phyloP scores from a whole-genome alignment of 352 stramenopile genomes.

The Phytopythium delawarense region DNA sequence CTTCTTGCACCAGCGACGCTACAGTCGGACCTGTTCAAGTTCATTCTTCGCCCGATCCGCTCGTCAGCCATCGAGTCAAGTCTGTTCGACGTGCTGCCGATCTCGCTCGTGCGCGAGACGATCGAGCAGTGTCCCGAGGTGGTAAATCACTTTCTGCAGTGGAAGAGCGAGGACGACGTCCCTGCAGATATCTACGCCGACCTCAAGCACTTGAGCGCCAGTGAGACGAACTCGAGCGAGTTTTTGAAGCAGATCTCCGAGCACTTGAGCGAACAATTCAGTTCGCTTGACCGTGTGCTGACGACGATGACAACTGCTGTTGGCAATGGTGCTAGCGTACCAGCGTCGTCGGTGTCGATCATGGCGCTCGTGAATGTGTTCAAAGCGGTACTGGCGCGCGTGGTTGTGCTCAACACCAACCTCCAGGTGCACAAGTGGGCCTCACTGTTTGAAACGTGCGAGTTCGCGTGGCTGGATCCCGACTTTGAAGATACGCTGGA shows the following conservation, averaged over 20 bases:
- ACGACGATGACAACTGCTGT: slow-evolving; percentile 15
- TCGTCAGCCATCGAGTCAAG: slow-evolving; percentile 80
- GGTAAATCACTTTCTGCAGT: slow-evolving; percentile 74
- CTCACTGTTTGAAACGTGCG: slow-evolving; percentile 58
- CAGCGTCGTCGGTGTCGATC: slow-evolving; percentile 12
- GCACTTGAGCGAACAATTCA: slow-evolving; percentile 20
- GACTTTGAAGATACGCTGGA: slow-evolving; percentile 38
- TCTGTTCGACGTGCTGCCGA: slow-evolving; percentile 65
- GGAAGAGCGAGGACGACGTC: slow-evolving; percentile 65
- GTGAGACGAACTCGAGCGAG: slow-evolving; percentile 14
- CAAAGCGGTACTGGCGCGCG: slow-evolving; percentile 37
- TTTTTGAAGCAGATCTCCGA: slow-evolving; percentile 28
- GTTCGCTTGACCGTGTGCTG: slow-evolving; percentile 21
- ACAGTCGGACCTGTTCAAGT: slow-evolving; percentile 71
- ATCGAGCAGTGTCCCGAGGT: slow-evolving; percentile 75
- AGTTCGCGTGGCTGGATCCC: slow-evolving; percentile 59
- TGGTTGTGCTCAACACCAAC: slow-evolving; percentile 57
- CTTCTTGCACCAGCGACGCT: slow-evolving; percentile 43
- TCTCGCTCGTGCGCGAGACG: slow-evolving; percentile 70
- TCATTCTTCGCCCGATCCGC: slow-evolving; percentile 67
- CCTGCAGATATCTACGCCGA: slow-evolving; percentile 39
- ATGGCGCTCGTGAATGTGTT: slow-evolving; percentile 52
- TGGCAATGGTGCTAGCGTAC: slow-evolving; percentile 4
- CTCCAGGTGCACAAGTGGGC: slow-evolving; percentile 79
- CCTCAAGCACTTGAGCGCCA: slow-evolving; percentile 10